Base-by-base conservation (phyloP, 2,329 filamentous ascomycete genomes). In the Mariannaea sp. region DNA sequence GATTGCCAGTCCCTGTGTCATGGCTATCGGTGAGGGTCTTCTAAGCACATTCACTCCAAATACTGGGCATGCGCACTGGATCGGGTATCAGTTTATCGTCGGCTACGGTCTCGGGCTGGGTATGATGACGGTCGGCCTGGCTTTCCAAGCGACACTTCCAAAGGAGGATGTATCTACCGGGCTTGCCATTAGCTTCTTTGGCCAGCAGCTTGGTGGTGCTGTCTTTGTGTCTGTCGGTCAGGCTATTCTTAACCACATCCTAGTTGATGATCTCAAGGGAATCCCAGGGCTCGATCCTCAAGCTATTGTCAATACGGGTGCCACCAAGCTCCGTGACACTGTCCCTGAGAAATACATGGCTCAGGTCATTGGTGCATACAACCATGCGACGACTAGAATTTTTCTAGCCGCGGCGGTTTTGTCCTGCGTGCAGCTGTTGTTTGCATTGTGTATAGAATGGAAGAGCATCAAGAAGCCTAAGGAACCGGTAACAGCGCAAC, bases 401-500 rank as follows among this genome's bases (percentile, higher is more conserved):
- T 90, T 88, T 66, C 79, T 87, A 52, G 81, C 85, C 1, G 78
- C 78, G 4, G 73, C 86, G 45, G 86, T 80, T 0, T 71, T 87
- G 56, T 76, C 80, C 0, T 70, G 78, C 5, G 65, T 81, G 2
- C 80, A 81, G 9, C 73, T 89, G 6, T n/a, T 86, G 8, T 83
- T 80, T 7, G 78, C 82, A 0, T 63, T 81, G 2, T 78, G 78
- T 17, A 79, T 90, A 60, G 80, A 89, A 68, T 90, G 87, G 87
- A 83, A 76, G 67, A 85, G 75, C 58, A 84, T 89, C 64, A 89
- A 88, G 75, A 83, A 81, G 63, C 49, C 22, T 4, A 62, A 65
- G 55, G 55, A 47, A 26, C 50, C 45, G 4, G 38, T 49, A 7
- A 45, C 46, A 24, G 39, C 33, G 19, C 46, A 42, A 10, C 35